Base-by-base conservation (phyloP, 345 rosid species). In the Citrus glauca region DNA sequence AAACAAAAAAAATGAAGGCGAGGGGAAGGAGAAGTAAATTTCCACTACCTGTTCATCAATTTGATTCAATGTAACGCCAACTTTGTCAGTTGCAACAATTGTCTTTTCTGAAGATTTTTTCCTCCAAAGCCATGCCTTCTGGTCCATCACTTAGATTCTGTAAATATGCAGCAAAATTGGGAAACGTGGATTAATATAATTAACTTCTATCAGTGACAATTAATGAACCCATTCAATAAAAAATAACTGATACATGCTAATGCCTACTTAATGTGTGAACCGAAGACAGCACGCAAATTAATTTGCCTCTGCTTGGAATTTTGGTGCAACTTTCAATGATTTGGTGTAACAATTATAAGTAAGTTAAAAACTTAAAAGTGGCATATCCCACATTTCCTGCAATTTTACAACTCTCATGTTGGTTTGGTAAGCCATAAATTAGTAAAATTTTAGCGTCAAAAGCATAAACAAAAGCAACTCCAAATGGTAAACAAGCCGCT, bases 81-180 rank as follows among this genome's bases (percentile, higher is more conserved):
- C 40, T 78, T 72, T 84, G 64, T 84, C 85, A 50, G 85, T 77
- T 22, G 91, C 77, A 53, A 85, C 81, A 67, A 84, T 87, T 16
- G 90, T 89, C 82, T 89, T 91, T 81, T 88, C 91, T 28, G 88
- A 85, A 66, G 87, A 79, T 84, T 79, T 85, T 84, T 83, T 91
- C 86, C 82, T 83, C 95, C 95, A 87, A 62, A 80, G 88, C 95
- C 95, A 91, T 33, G 87, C 65, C 78, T 81, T 87, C 32, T 81
- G 82, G 79, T 91, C 95, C 95, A 91, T 91, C 63, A 27, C 55
- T 59, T 35, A 74, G 56, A 72, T 55, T 9, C 86, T 77, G 69
- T 24, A 30, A 66, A 50, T 9, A 66, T 4, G 9, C 55, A 66
- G 1, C 33, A 13, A 55, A 66, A 55, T 6, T 4, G 33, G 37